Conservation (phyloP, 192 early-diverging fungal genomes). For the Podila epicladia region DNA sequence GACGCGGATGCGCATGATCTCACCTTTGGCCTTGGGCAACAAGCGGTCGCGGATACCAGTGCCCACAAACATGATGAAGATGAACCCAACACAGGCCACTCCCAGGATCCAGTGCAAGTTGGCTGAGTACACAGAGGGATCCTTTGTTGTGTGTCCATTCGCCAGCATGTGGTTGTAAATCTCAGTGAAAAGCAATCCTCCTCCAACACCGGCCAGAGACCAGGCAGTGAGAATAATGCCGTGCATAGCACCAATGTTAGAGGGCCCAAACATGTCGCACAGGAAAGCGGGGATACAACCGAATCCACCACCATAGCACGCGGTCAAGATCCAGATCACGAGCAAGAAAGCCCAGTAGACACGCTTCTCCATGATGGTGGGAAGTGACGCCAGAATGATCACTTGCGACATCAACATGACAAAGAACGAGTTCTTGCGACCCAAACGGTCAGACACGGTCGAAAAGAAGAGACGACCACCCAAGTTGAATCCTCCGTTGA, state of each 20-base stretch:
- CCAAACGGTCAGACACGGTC: slow-evolving; percentile 64
- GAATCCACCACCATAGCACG: slow-evolving; percentile 79
- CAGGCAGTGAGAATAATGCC: slow-evolving; percentile 79
- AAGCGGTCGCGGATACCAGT: slow-evolving; percentile 68
- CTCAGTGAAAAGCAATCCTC: slow-evolving; percentile 71
- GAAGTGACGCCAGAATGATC: slow-evolving; percentile 63
- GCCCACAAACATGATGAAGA: slow-evolving; percentile 65
- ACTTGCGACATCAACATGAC: slow-evolving; percentile 66
- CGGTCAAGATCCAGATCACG: slow-evolving; percentile 66
- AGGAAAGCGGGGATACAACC: slow-evolving; percentile 77
- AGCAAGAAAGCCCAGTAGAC: slow-evolving; percentile 66
- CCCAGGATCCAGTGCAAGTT: slow-evolving; percentile 80
- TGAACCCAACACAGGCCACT: slow-evolving; percentile 64
- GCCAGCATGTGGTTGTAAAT: slow-evolving; percentile 57
- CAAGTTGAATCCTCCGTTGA: slow-evolving; percentile 67
- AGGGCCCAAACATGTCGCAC: slow-evolving; percentile 78
- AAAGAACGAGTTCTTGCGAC: slow-evolving; percentile 72
- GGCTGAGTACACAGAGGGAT: slow-evolving; percentile 59
- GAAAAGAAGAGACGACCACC: slow-evolving; percentile 61
- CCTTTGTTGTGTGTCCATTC: slow-evolving; percentile 52
- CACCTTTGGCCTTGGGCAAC: slow-evolving; percentile 67
- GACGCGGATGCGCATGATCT: slow-evolving; percentile 64
- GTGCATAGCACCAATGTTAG: slow-evolving; percentile 75
- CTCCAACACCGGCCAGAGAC: slow-evolving; percentile 75
- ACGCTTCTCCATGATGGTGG: slow-evolving; percentile 58